Conservation (phyloP, 129 eudicot species). For the Artemisia annua region DNA sequence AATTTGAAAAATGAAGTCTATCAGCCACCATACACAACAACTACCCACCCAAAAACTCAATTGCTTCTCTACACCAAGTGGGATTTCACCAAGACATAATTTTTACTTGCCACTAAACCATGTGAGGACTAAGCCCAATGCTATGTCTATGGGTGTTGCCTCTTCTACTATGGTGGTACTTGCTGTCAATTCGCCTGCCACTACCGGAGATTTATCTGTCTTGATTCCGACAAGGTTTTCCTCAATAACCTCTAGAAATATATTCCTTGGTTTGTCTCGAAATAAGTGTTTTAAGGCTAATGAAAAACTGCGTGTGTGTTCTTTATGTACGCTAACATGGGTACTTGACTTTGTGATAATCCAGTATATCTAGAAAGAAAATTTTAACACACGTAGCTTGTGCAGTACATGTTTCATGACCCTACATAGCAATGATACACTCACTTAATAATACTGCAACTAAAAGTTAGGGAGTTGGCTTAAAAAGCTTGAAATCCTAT, state of each 20-base stretch:
- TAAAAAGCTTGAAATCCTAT: no score
- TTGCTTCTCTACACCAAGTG: slow-evolving; percentile 10
- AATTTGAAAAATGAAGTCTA: slow-evolving; percentile 34
- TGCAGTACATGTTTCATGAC: background rate
- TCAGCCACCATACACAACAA: slow-evolving; percentile 23
- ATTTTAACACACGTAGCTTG: background rate
- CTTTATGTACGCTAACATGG: background rate
- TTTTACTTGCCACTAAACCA: background rate
- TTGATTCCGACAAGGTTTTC: slow-evolving; percentile 53
- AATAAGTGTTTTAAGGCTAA: no score
- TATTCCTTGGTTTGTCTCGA: no score
- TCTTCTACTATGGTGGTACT: slow-evolving; percentile 37
- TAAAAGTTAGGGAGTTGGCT: no score
- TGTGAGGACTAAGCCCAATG: slow-evolving; percentile 34
- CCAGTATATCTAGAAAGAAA: background rate
- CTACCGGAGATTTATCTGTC: slow-evolving; percentile 45
- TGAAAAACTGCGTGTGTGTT: background rate
- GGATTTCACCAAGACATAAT: slow-evolving; percentile 3
- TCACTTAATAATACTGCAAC: no score
- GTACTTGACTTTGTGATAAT: background rate
- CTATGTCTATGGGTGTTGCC: slow-evolving; percentile 26
- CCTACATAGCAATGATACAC: background rate
- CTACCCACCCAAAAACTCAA: slow-evolving; percentile 11
- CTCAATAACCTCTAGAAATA: no score
- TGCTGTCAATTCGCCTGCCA: slow-evolving; percentile 28